Evolutionary conservation across 768 basidiomycete species (phyloP), one percentile per base, ranked within the genome.

Genomic region (Rhizopogon rudus): DNA sequence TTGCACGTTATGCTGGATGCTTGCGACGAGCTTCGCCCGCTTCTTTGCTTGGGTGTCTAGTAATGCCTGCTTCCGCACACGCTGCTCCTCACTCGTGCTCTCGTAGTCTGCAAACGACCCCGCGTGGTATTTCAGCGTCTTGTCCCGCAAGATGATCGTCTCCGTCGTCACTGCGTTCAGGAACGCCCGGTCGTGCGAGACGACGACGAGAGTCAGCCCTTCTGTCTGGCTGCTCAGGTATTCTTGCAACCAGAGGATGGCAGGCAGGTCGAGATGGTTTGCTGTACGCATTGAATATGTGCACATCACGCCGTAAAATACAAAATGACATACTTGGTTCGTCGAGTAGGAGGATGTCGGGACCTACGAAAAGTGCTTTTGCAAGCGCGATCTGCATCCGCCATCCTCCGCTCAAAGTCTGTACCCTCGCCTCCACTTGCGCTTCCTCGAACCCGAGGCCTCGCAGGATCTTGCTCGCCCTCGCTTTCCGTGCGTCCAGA

Each of bases 161-260:
- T 86, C 82, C 13, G 86, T 80, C 3, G 80, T 79, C 31, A 87
- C 77, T 6, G 73, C 68, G 58, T 85, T 77, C 28, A 83, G 69
- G 61, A 89, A 87, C 20, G 75, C 77, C 42, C 81, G 80, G 64
- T 88, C 87, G 60, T 88, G 87, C 0, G 86, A 80, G 25, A 83
- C 80, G 51, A 88, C 66, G 25, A 88, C 75, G n/a, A 87, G 67
- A 0, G 83, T 84, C 2, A 55, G 39, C 8, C 48, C 57, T 42
- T 75, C 67, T 17, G 64, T 62, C 48, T 74, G 67, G 42, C 68
- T 72, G 20, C 69, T 65, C 5, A 87, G 73, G 60, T 81, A 79
- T 1, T 73, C 65, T 63, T 85, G 77, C 5, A 83, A 68, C 79
- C 80, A 83, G 16, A 82, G 61, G 29, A 81, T 74, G 0, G 79